These are phyloP conservation scores for Pontederia paniculata DNA, from an alignment of 176 grass and related monocot genomes.

Conservation along the genomic window DNA sequence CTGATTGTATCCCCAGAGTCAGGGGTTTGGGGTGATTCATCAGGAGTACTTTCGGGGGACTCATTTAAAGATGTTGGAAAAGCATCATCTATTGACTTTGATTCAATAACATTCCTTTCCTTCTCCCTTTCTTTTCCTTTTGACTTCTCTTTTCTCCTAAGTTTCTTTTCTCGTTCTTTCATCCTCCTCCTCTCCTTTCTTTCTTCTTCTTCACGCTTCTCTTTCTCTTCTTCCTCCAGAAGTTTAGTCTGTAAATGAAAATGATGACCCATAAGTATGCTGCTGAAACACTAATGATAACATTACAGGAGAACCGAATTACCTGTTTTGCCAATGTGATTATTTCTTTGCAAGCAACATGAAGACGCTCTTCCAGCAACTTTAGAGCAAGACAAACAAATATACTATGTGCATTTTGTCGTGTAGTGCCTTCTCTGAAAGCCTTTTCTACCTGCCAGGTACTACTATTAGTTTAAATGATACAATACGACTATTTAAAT, in stretches of 20 bases:
- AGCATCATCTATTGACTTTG: conserved; percentile 24
- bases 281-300: no score
- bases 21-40: conserved; percentile 29
- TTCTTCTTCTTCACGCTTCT: conserved; percentile 83
- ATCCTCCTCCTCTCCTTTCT: conserved; percentile 67
- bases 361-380: conserved; percentile 82
- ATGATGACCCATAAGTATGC: no score
- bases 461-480: background rate
- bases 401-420: conserved; percentile 87
- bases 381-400: conserved; percentile 85
- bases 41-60: conserved; percentile 22
- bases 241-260: no score
- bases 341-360: conserved; percentile 98
- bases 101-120: conserved; percentile 32
- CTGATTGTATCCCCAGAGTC: conserved; percentile 36
- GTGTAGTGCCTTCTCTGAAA: conserved; percentile 89
- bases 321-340: conserved; percentile 97
- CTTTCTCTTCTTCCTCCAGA: conserved; percentile 88
- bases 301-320: conserved; percentile 7
- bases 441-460: conserved; percentile 76
- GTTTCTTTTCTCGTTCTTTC: conserved; percentile 94
- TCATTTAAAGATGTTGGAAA: conserved; percentile 32
- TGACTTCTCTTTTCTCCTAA: conserved; percentile 81
- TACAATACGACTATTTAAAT: no score
- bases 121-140: conserved; percentile 76